phyloP scores from a whole-genome alignment of 305 asterid species.

The Ruellia speciosa region DNA sequence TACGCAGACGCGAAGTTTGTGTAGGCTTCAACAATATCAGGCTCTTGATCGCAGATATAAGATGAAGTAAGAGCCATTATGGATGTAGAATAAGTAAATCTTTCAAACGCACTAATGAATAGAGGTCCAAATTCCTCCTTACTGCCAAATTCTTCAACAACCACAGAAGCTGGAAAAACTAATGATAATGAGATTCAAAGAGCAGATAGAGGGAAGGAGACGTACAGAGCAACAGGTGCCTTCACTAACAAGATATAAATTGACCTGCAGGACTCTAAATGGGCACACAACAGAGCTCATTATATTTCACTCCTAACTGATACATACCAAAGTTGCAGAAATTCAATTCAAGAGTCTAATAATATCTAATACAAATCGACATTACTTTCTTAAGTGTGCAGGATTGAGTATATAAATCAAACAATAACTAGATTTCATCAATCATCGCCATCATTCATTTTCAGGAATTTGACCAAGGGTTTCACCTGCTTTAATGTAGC shows the following conservation, averaged over 20 bases:
- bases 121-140: conserved; percentile 69
- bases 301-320: conserved; percentile 12
- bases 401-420: conserved; percentile 10
- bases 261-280: neutral
- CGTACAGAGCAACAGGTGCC: neutral
- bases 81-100: conserved; percentile 65
- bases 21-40: conserved; percentile 88
- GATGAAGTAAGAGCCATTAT: conserved; percentile 80
- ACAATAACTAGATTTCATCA: conserved; percentile 6
- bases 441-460: neutral
- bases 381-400: conserved; percentile 4
- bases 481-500: conserved; percentile 87
- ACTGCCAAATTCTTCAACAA: conserved; percentile 75
- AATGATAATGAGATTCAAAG: conserved; percentile 22
- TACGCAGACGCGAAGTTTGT: conserved; percentile 62
- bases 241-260: neutral
- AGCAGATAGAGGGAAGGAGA: neutral
- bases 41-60: conserved; percentile 90
- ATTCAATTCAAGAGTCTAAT: conserved; percentile 14
- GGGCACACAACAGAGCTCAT: neutral
- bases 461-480: conserved; percentile 15
- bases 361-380: conserved; percentile 7
- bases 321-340: conserved; percentile 14
- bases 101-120: conserved; percentile 62
- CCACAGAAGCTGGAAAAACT: conserved; percentile 56